Conservation (phyloP, 331 rosid species). For the Cydonia oblonga region DNA sequence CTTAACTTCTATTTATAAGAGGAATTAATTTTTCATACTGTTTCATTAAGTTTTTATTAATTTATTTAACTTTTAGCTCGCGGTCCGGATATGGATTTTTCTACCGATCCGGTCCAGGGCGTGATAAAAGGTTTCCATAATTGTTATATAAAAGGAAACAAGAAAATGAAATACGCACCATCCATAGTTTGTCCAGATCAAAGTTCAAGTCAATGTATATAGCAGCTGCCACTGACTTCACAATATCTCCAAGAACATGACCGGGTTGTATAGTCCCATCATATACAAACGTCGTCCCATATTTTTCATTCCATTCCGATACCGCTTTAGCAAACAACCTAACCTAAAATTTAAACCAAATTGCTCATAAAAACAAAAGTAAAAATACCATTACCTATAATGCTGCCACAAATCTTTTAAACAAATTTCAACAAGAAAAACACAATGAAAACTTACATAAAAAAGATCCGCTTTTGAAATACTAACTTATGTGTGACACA, state of each 20-base stretch:
- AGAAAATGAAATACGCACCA: constrained; percentile 28
- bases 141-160: not conserved
- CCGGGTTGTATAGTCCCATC: constrained; percentile 65
- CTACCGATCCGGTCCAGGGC: too few species aligned
- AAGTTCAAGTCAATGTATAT: constrained; percentile 40
- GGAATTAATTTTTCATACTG: too few species aligned
- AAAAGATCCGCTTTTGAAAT: too few species aligned
- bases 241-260: constrained; percentile 72
- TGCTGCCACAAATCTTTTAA: too few species aligned
- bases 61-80: too few species aligned
- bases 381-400: too few species aligned
- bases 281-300: constrained; percentile 4
- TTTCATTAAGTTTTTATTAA: too few species aligned
- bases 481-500: too few species aligned
- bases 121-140: not conserved
- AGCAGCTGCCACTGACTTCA: constrained; percentile 66
- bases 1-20: too few species aligned
- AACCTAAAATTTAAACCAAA: constrained; percentile 17
- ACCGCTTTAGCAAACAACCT: constrained; percentile 35
- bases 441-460: too few species aligned
- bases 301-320: constrained; percentile 6
- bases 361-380: not conserved
- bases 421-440: too few species aligned
- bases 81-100: too few species aligned
- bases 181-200: constrained; percentile 45